Percentiles rank a stretch among this genome's conserved stretches.
Conservation (phyloP, 805 yeast genomes). For the Candida ficus region DNA sequence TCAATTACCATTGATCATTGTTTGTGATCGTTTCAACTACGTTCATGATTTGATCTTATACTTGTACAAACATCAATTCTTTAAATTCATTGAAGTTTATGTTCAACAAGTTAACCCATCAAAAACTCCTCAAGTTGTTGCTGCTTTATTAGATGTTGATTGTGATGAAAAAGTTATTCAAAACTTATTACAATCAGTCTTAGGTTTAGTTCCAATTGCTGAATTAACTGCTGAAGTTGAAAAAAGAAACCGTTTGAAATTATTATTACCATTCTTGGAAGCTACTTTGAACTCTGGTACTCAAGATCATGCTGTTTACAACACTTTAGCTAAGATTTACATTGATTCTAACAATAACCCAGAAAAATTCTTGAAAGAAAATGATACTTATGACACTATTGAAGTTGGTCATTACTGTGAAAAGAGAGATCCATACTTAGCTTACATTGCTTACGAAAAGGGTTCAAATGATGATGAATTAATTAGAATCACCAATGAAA, state of each 20-base stretch:
- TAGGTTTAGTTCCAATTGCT: constrained; percentile 91
- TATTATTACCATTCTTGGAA: constrained; percentile 89
- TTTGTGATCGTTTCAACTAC: constrained; percentile 87
- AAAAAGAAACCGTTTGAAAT: constrained; percentile 89
- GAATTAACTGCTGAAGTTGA: constrained; percentile 92
- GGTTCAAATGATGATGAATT: constrained; percentile 90
- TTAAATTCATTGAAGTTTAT: constrained; percentile 95
- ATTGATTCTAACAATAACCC: constrained; percentile 97
- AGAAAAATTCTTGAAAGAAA: constrained; percentile 91
- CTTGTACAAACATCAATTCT: constrained; percentile 91
- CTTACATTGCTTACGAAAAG: constrained; percentile 95
- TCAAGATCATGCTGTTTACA: constrained; percentile 86
- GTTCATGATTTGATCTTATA: constrained; percentile 92
- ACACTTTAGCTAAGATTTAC: constrained; percentile 95
- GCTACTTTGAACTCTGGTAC: constrained; percentile 79
- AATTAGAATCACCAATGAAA: constrained; percentile 89
- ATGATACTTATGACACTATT: constrained; percentile 83
- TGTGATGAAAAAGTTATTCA: constrained; percentile 90
- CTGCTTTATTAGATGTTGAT: constrained; percentile 94
- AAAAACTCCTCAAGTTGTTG: constrained; percentile 93
- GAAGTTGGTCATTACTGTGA: constrained; percentile 98
- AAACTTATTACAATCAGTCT: constrained; percentile 71
- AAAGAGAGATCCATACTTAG: constrained; percentile 97
- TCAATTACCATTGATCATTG: constrained; percentile 93
- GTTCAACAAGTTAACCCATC: constrained; percentile 97